These are phyloP conservation scores for Citrus medica DNA, from an alignment of 345 rosid genomes.

Conservation along the genomic window DNA sequence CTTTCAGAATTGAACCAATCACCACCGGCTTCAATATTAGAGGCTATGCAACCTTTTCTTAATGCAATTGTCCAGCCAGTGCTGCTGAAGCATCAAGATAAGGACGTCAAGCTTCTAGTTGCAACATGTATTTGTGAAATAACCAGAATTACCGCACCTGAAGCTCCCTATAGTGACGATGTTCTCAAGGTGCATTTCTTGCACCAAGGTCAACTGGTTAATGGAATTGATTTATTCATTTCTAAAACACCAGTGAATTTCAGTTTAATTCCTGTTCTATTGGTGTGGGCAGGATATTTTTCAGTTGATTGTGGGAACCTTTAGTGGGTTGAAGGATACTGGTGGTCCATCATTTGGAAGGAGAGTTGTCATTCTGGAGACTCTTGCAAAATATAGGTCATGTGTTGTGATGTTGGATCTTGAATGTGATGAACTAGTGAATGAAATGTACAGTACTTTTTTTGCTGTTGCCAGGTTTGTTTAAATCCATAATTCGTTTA, in stretches of 20 bases:
- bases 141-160: constrained; percentile 97
- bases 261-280: constrained; percentile 17
- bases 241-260: neutral
- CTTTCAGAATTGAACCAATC: constrained; percentile 91
- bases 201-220: constrained; percentile 8
- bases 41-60: constrained; percentile 79
- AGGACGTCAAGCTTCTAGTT: constrained; percentile 89
- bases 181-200: constrained; percentile 62
- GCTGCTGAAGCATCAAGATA: constrained; percentile 85
- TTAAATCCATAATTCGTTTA: constrained; percentile 9
- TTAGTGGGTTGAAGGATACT: constrained; percentile 78
- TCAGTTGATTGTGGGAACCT: constrained; percentile 77
- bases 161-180: constrained; percentile 87
- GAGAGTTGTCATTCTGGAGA: constrained; percentile 90
- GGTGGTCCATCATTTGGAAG: constrained; percentile 89
- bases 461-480: constrained; percentile 87
- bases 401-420: constrained; percentile 98
- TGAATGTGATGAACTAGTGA: constrained; percentile 88
- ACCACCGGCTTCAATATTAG: constrained; percentile 57
- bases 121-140: constrained; percentile 96
- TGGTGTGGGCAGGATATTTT: constrained; percentile 68
- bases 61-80: constrained; percentile 78
- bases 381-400: constrained; percentile 90
- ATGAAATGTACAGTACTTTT: constrained; percentile 87
- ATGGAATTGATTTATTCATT: constrained; percentile 2